Base-by-base conservation (phyloP, 2,329 filamentous ascomycete species). In the Colletotrichum filicis region DNA sequence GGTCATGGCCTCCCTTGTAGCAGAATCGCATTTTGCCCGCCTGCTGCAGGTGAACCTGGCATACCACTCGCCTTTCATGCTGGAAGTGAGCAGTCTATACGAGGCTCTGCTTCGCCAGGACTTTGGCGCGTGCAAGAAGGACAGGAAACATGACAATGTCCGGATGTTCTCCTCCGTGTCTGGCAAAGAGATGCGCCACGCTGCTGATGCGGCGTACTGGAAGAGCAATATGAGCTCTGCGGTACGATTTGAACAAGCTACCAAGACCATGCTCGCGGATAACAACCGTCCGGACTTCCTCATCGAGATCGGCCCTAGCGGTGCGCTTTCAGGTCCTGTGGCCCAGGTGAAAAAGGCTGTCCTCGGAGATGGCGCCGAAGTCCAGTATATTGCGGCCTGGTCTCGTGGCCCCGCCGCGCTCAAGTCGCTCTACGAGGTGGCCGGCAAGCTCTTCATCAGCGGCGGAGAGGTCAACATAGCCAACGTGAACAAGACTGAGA, bases 241-340 rank as follows among this genome's bases (percentile, higher is more conserved):
- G 2, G 53, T 56, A 8, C 53, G n/a, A 5, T 56, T 56, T 28
- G 22, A 28, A 5, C 16, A 24, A 14, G 53, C 53, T 28, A 16
- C 28, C 12, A 14, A 56, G 12, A 24, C 26, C 11, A 16, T 56
- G 22, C 22, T 56, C 19, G 28, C 9, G 8, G 12, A 24, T 16
- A 14, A 56, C 4, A 2, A 22, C n/a, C 19, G 16, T 19, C n/a
- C 26, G 11, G 53, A 24, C 53, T 28, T 56, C 14, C 73, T 80
- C n/a, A 9, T 80, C 22, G 79, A 81, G 68, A 71, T 81, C 14
- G 79, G 79, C 0, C 79, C 79, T 3, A 77, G 78, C 56, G 72
- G 76, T n/a, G 77, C 79, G 3, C 77, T 81, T 30, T 76, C 77
- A 26, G 79, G 79, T 0, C 79, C 79, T 22, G 73, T 80, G 19